Conservation (phyloP, 2,329 filamentous ascomycete species). For the Zymoseptoria passerinii region DNA sequence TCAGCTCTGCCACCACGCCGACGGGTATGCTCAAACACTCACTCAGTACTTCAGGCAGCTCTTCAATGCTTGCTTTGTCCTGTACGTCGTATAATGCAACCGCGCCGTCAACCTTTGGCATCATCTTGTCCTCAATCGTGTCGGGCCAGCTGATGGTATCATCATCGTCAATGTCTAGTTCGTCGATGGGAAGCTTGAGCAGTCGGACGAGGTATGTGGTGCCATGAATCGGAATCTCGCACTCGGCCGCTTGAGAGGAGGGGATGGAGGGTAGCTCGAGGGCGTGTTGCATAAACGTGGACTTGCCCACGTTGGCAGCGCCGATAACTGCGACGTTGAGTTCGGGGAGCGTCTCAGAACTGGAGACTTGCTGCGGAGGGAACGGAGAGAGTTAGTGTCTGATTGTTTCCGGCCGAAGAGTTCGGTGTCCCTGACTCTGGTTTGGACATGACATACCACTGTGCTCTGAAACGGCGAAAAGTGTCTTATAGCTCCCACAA, state of each 20-base stretch:
- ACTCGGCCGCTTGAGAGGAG: slow-evolving; percentile 35
- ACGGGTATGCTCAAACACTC: slow-evolving; percentile 36
- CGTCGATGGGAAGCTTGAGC: slow-evolving; percentile 47
- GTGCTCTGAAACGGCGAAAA: slow-evolving; percentile 23
- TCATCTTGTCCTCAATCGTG: slow-evolving; percentile 53
- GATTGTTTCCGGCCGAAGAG: slow-evolving; percentile 5
- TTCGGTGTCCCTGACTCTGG: neutral
- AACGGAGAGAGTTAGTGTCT: neutral
- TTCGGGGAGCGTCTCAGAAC: slow-evolving; percentile 38
- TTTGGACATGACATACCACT: slow-evolving; percentile 18
- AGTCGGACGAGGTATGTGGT: slow-evolving; percentile 49
- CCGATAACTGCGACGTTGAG: slow-evolving; percentile 54
- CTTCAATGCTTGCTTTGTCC: slow-evolving; percentile 63
- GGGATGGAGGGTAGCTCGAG: slow-evolving; percentile 45
- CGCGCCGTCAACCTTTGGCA: slow-evolving; percentile 73
- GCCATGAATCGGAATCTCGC: slow-evolving; percentile 51
- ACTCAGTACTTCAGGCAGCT: slow-evolving; percentile 72
- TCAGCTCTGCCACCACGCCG: neutral
- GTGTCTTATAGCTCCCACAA: slow-evolving; percentile 21
- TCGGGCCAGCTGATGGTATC: slow-evolving; percentile 51
- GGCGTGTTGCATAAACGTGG: slow-evolving; percentile 50
- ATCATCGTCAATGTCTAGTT: slow-evolving; percentile 44
- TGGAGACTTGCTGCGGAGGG: slow-evolving; percentile 9
- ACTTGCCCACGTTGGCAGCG: slow-evolving; percentile 48
- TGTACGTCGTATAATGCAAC: slow-evolving; percentile 83